These are phyloP conservation scores for Gossypium ekmanianum DNA, from an alignment of 345 rosid species.

Conservation along the genomic window DNA sequence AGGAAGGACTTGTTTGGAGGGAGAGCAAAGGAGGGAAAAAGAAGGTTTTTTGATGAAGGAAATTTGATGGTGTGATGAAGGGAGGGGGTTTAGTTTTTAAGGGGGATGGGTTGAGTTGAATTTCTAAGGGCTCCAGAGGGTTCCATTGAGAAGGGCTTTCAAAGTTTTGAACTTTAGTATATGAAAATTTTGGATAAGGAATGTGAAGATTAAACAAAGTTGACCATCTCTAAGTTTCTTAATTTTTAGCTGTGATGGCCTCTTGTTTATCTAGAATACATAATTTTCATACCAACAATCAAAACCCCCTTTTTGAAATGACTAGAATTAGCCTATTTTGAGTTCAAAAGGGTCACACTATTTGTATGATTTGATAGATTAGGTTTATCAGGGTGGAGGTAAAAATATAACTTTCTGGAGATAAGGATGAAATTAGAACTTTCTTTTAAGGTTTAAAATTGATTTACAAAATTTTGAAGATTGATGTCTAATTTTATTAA, in stretches of 20 bases:
- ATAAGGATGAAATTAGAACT: too few species aligned
- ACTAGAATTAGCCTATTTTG: not conserved
- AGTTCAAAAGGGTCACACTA: too few species aligned
- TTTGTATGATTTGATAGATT: too few species aligned
- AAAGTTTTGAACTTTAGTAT: slow-evolving; percentile 4
- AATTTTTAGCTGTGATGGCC: not conserved
- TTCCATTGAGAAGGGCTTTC: slow-evolving; percentile 14
- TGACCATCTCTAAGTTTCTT: not conserved
- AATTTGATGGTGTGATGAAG: not conserved
- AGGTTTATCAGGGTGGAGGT: too few species aligned
- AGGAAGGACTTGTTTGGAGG: not conserved
- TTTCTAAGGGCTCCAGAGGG: slow-evolving; percentile 21
- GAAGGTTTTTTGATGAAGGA: slow-evolving; percentile 2
- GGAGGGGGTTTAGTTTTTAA: slow-evolving; percentile 8
- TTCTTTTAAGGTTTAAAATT: too few species aligned
- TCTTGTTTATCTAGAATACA: slow-evolving; percentile 17
- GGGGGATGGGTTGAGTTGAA: not conserved
- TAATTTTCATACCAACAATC: not conserved
- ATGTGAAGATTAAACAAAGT: slow-evolving; percentile 6
- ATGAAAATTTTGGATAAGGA: slow-evolving; percentile 11
- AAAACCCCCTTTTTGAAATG: too few species aligned
- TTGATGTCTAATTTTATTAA: too few species aligned
- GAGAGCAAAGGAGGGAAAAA: not conserved
- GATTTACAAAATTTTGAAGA: too few species aligned
- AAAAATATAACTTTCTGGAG: too few species aligned